A percentile compares a stretch with the other conserved stretches of the same genome.
These are phyloP conservation scores for Naganishia antarctica DNA, from an alignment of 768 basidiomycete genomes.

Conservation along the genomic window DNA sequence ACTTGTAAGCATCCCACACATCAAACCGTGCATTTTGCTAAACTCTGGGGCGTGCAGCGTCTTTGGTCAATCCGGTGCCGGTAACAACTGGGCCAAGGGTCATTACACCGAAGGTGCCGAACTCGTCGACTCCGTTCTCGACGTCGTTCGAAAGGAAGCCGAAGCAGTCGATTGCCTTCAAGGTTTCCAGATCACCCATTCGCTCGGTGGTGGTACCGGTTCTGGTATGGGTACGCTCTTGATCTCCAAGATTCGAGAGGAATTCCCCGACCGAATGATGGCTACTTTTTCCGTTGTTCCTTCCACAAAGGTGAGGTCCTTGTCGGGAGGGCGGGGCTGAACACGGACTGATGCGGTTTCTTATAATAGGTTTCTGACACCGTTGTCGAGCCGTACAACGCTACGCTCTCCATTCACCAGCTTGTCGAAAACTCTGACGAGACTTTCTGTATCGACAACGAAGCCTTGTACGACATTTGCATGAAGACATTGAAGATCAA, in stretches of 20 bases:
- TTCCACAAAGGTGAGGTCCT: conserved; percentile 65
- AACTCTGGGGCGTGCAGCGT: conserved; percentile 51
- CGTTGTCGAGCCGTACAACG: conserved; percentile 99
- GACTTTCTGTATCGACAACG: conserved; percentile 99
- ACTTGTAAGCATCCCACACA: conserved; percentile 57
- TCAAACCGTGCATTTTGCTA: neutral
- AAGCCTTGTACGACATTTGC: conserved; percentile 98
- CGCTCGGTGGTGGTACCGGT: conserved; percentile 97
- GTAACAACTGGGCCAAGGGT: conserved; percentile 99
- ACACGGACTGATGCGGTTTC: neutral
- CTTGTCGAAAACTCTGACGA: conserved; percentile 99
- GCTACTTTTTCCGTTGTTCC: conserved; percentile 99
- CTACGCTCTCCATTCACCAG: conserved; percentile 95
- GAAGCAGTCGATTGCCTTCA: conserved; percentile 96
- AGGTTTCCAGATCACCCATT: conserved; percentile 99
- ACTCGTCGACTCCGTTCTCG: conserved; percentile 94
- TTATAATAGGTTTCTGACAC: conserved; percentile 72
- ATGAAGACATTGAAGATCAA: conserved; percentile 95
- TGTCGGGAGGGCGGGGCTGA: neutral
- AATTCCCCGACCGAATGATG: conserved; percentile 99
- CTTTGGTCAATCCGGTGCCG: conserved; percentile 94
- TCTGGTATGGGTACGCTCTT: conserved; percentile 99
- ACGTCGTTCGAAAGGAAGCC: conserved; percentile 98
- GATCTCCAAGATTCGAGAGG: conserved; percentile 98
- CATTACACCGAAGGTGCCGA: conserved; percentile 66